These are phyloP conservation scores for Avena insularis DNA, from an alignment of 176 grass and related monocot genomes.

Conservation along the genomic window DNA sequence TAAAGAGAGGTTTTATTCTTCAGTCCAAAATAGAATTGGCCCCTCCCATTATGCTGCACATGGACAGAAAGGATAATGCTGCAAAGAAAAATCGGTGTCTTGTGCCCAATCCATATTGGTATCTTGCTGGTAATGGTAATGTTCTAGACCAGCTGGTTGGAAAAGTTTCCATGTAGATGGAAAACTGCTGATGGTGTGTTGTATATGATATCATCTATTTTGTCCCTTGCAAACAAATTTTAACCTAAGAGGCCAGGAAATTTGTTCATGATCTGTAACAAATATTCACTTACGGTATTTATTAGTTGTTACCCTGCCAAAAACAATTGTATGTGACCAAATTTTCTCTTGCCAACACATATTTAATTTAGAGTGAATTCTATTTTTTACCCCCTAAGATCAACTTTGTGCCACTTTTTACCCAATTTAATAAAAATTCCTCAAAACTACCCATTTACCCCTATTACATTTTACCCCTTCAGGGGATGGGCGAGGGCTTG, in stretches of 20 bases:
- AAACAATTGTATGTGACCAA: too few species aligned
- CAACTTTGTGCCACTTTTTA: too few species aligned
- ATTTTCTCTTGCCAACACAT: not conserved
- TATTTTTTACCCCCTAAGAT: too few species aligned
- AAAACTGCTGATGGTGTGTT: not conserved
- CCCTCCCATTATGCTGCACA: not conserved
- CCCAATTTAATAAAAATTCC: too few species aligned
- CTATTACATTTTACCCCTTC: too few species aligned
- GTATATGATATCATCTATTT: not conserved
- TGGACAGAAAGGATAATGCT: not conserved
- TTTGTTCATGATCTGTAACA: not conserved
- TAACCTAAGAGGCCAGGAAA: not conserved
- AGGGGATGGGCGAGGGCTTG: too few species aligned
- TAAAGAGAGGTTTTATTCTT: slow-evolving; percentile 10
- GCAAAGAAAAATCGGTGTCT: not conserved
- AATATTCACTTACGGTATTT: not conserved
- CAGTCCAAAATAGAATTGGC: not conserved
- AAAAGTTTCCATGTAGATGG: not conserved
- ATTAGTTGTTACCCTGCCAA: not conserved
- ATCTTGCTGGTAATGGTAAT: not conserved
- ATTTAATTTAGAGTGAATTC: not conserved
- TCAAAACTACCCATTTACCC: too few species aligned
- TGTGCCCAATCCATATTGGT: not conserved
- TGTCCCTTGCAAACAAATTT: not conserved
- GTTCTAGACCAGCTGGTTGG: not conserved